Base-by-base conservation (phyloP, 805 yeast genomes). In the Nakazawaea holstii region DNA sequence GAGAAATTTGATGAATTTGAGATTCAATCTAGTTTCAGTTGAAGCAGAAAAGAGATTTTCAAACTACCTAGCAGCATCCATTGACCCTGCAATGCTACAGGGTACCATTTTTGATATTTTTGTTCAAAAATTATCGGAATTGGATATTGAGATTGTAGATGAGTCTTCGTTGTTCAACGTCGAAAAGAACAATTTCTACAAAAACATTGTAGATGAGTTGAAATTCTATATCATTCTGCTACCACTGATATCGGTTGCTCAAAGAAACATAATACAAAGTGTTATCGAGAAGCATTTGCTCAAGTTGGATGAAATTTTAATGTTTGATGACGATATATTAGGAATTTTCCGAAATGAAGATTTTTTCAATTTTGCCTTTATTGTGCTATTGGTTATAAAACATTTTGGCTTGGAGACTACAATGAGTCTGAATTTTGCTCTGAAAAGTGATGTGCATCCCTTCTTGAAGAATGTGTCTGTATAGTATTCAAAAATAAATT, bases 171-270 rank as follows among this genome's bases (percentile, higher is more conserved):
- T 89, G 36, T 89, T 88, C 61, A 79, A 80, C 6, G 64, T 73
- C 6, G 97, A 89, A 58, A 79, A 77, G 55, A 77, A 73, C 46
- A 87, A 88, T 53, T 73, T 84, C 35, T 87, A 80, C 62, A 69
- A 80, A 53, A 79, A 82, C 56, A 73, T 70, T 11, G 59, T 73
- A 8, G 67, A 48, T 9, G 46, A 39, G 35, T 17, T 40, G 6
- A 11, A n/a, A 11, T 39, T 31, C 17, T 46, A 35, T 20, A 20
- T 29, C 29, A 24, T 8, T 2, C 33, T 39, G 33, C 11, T 45
- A 10, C 24, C 24, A 20, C 24, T 20, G 24, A 20, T 20, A 3
- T 20, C n/a, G 35, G 9, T 6, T 29, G 3, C 6, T 33, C 8
- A 42, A 14, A 26, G 32, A 35, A 8, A 6, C n/a, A 13, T 32